Base-by-base conservation (phyloP, 2,329 filamentous ascomycete genomes). In the Paecilomyces sp. region DNA sequence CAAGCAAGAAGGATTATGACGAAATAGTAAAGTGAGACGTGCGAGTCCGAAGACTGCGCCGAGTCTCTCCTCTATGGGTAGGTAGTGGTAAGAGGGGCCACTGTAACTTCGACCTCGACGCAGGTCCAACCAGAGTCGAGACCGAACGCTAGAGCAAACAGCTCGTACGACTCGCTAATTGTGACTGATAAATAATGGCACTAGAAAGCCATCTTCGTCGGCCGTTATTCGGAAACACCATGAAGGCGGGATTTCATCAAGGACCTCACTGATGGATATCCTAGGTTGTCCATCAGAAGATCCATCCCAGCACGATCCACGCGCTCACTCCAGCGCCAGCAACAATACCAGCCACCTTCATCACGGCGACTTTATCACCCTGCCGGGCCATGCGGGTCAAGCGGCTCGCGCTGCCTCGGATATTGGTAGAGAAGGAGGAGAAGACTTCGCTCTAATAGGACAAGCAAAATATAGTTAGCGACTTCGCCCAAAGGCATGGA, bases 311-410 rank as follows among this genome's bases (percentile, higher is more conserved):
- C 12, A 88, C 77, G 71, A 92, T 92, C 76, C 90, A 97, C 47
- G 96, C 70, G 59, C 92, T 75, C 57, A 97, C 68, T 54, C 95
- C 87, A 8, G 79, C 76, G 6, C 78, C 91, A 52, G 93, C 83
- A 25, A 96, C 82, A 47, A 97, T 95, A 25, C 85, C 93, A 0
- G 92, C 87, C 55, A 99, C 80, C 76, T 97, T 97, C 62, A 99
- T 76, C 47, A 97, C 88, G 15, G 94, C 93, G 50, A 96, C 85
- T 68, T 91, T 93, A 77, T 97, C 96, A 56, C 94, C 94, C 58
- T 88, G 86, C 57, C 88, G 88, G 54, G 94, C 94, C 92, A 97
- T 97, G 62, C 92, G 87, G 24, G 89, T 91, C 54, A 99, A 78
- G 12, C 94, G 85, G 55, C 84, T 82, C 12, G 92, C 92, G 64